A percentile compares a stretch with the other conserved stretches of the same genome.
phyloP scores from a whole-genome alignment of 345 rosid species.

The Euphorbia lathyris region DNA sequence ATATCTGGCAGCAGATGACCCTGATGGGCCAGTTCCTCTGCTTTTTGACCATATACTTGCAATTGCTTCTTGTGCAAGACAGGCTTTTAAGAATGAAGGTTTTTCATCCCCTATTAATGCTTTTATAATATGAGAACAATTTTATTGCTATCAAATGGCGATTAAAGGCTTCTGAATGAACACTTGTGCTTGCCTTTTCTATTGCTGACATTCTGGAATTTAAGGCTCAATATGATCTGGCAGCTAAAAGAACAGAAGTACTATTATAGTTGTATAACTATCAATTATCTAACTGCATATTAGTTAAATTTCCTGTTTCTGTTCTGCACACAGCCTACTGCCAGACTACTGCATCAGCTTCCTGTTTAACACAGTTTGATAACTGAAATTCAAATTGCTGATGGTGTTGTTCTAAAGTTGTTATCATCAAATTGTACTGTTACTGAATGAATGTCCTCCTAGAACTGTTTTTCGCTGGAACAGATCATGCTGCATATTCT shows the following conservation, averaged over 20 bases:
- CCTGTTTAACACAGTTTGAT: background rate
- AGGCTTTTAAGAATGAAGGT: conserved; percentile 75
- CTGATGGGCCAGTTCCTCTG: conserved; percentile 91
- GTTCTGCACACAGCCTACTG: too few relatives aligned
- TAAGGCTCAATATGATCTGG: background rate
- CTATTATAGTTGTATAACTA: background rate
- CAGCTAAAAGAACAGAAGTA: background rate
- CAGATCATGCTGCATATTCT: background rate
- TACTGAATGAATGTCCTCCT: background rate
- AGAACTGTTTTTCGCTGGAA: background rate
- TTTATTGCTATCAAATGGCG: too few relatives aligned
- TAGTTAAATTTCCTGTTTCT: background rate
- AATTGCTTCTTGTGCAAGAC: conserved; percentile 86
- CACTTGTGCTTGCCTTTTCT: background rate
- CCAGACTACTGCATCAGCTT: background rate
- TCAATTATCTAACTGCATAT: background rate
- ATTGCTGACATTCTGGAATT: background rate
- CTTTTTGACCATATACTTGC: conserved; percentile 98
- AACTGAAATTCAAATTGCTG: background rate
- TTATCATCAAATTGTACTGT: background rate
- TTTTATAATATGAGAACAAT: background rate
- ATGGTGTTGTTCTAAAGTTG: background rate
- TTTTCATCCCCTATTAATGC: conserved; percentile 1
- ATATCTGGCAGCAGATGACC: conserved; percentile 84
- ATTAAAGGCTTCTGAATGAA: background rate